These are phyloP conservation scores for Aspergillus aculeatus DNA, from an alignment of 2,329 filamentous ascomycete genomes.

Conservation along the genomic window DNA sequence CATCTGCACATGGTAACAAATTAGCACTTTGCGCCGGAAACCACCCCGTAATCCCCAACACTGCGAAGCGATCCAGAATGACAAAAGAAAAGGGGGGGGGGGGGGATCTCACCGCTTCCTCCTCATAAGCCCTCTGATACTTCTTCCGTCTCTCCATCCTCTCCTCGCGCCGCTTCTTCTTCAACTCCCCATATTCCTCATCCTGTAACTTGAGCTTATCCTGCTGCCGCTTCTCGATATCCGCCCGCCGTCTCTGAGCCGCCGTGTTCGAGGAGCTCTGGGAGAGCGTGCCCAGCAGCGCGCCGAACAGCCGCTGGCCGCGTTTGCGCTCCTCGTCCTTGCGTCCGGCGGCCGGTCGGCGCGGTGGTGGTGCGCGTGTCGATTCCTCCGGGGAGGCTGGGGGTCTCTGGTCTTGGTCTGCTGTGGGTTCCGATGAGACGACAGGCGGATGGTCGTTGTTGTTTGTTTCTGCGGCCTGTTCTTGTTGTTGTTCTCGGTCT, in stretches of 20 bases:
- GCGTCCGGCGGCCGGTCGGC: constrained; percentile 40
- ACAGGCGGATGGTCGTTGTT: constrained; percentile 19
- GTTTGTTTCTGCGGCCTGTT: constrained; percentile 20
- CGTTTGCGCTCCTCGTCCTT: constrained; percentile 77
- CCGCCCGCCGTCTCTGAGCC: constrained; percentile 67
- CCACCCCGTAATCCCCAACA: neutral
- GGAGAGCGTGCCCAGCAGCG: constrained; percentile 73
- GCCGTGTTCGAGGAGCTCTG: constrained; percentile 62
- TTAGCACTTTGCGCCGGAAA: constrained; percentile 21
- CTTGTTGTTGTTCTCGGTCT: neutral
- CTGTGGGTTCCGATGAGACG: neutral
- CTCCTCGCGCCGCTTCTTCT: constrained; percentile 64
- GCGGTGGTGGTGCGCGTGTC: constrained; percentile 17
- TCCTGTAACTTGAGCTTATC: constrained; percentile 76
- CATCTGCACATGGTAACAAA: constrained; percentile 56
- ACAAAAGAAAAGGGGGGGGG: constrained; percentile 18
- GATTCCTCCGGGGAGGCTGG: constrained; percentile 21
- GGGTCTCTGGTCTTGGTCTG: constrained; percentile 22
- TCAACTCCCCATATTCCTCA: constrained; percentile 67
- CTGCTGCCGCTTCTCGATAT: constrained; percentile 79
- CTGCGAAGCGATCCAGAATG: neutral
- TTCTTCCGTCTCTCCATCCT: constrained; percentile 60
- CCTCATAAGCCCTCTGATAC: constrained; percentile 74
- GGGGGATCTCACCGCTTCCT: constrained; percentile 63
- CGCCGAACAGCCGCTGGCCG: constrained; percentile 81